Conservation (phyloP, 2,329 filamentous ascomycete species). For the Parastagonospora avenae region DNA sequence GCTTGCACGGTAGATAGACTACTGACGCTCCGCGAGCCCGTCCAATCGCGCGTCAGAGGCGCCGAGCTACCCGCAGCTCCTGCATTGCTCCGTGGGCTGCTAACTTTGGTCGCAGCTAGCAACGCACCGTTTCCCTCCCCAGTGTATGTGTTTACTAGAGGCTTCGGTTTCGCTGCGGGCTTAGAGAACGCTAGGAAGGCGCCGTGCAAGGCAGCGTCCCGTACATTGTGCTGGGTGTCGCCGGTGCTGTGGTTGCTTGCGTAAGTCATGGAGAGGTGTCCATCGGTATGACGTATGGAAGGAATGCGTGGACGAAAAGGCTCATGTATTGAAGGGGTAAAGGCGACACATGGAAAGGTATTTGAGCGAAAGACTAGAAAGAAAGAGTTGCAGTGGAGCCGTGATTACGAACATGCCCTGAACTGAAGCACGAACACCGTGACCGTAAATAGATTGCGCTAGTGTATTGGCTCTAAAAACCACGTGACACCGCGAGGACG, state of each 20-base stretch:
- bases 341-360: not conserved
- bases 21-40: slow-evolving; percentile 28
- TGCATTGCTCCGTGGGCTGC: slow-evolving; percentile 24
- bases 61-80: slow-evolving; percentile 18
- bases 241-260: slow-evolving; percentile 39
- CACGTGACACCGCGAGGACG: slow-evolving; percentile 23
- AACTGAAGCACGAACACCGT: slow-evolving; percentile 5
- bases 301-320: not conserved
- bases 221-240: slow-evolving; percentile 45
- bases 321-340: slow-evolving; percentile 8
- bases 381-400: slow-evolving; percentile 13
- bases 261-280: slow-evolving; percentile 43
- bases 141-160: slow-evolving; percentile 46
- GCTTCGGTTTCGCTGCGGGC: slow-evolving; percentile 49
- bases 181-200: slow-evolving; percentile 56
- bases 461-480: not conserved
- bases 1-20: slow-evolving; percentile 31
- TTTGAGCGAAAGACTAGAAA: slow-evolving; percentile 19
- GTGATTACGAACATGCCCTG: slow-evolving; percentile 5
- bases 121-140: slow-evolving; percentile 50
- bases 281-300: slow-evolving; percentile 37
- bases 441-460: slow-evolving; percentile 8
- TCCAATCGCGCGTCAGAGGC: slow-evolving; percentile 35
- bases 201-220: slow-evolving; percentile 55
- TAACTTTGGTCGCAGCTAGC: slow-evolving; percentile 52